phyloP scores from a whole-genome alignment of 2,329 filamentous ascomycete genomes.

The Arachnomyces sp. region DNA sequence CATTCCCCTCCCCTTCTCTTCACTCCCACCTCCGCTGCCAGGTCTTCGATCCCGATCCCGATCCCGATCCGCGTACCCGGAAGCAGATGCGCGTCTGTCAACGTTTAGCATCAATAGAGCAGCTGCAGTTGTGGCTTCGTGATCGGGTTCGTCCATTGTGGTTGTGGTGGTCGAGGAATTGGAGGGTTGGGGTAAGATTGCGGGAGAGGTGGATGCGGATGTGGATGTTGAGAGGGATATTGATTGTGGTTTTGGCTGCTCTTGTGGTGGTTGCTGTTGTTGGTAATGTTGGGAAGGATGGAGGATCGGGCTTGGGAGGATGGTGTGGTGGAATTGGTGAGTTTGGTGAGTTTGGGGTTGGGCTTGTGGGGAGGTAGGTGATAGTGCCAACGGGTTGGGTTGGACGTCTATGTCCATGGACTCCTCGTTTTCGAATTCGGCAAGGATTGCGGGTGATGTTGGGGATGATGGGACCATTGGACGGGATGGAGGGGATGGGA shows the following conservation, averaged over 20 bases:
- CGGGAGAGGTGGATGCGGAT: conserved; percentile 4
- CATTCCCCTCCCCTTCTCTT: conserved; percentile 40
- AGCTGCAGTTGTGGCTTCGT: conserved; percentile 77
- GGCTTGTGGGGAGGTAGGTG: conserved; percentile 30
- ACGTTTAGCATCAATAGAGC: conserved; percentile 82
- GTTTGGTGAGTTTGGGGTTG: conserved; percentile 8
- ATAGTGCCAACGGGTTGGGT: conserved; percentile 23
- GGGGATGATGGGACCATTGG: conserved; percentile 28
- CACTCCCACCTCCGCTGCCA: conserved; percentile 8
- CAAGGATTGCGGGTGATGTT: conserved; percentile 27
- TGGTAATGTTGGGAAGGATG: conserved; percentile 16
- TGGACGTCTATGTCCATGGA: conserved; percentile 5
- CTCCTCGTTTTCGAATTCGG: conserved; percentile 9
- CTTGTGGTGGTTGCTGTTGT: conserved; percentile 4
- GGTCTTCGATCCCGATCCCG: conserved; percentile 11
- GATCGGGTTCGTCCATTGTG: conserved; percentile 47
- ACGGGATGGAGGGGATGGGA: conserved; percentile 11
- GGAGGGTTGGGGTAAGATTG: conserved; percentile 20
- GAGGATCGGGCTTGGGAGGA: conserved; percentile 31
- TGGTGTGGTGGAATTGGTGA: conserved; percentile 3
- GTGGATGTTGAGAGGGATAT: conserved; percentile 11
- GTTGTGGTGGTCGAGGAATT: conserved; percentile 13
- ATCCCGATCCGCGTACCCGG: conserved; percentile 8
- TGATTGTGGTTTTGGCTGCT: conserved; percentile 15
- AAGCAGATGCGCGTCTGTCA: conserved; percentile 51